Percentiles rank a stretch among this genome's conserved stretches.
phyloP scores from a whole-genome alignment of 2,329 filamentous ascomycete species.

The Penicillium rolfsii region DNA sequence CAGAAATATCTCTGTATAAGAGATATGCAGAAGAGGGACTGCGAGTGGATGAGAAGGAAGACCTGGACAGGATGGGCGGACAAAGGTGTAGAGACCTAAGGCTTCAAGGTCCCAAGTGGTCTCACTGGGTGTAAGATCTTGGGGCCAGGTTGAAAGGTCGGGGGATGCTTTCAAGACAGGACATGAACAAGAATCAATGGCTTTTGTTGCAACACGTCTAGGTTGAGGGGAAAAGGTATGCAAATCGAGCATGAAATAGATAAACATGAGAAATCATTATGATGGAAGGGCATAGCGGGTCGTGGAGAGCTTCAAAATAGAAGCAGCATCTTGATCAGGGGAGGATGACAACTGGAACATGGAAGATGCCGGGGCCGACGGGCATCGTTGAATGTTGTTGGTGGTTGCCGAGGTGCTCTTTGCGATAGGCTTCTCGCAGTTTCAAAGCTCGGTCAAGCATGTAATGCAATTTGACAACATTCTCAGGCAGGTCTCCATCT shows the following conservation, averaged over 20 bases:
- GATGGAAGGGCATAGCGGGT: slow-evolving; percentile 4
- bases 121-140: not conserved
- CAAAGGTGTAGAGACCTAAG: not conserved
- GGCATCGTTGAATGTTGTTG: not conserved
- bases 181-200: not conserved
- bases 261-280: not conserved
- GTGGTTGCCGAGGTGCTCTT: slow-evolving; percentile 14
- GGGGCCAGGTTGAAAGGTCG: not conserved
- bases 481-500: slow-evolving; percentile 15
- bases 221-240: not conserved
- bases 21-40: not conserved
- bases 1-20: not conserved
- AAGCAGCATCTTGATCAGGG: slow-evolving; percentile 12
- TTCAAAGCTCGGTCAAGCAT: slow-evolving; percentile 20
- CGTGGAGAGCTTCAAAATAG: not conserved
- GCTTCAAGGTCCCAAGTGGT: not conserved
- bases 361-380: slow-evolving; percentile 22
- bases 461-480: slow-evolving; percentile 18
- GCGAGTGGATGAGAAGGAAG: not conserved
- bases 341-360: slow-evolving; percentile 24
- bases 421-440: slow-evolving; percentile 21
- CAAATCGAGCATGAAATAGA: slow-evolving; percentile 1
- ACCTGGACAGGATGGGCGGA: not conserved
- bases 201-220: slow-evolving; percentile 5
- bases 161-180: not conserved